Evolutionary conservation across 2,329 filamentous ascomycete genomes (phyloP).

Genomic region (Berkeleyomyces basicola): DNA sequence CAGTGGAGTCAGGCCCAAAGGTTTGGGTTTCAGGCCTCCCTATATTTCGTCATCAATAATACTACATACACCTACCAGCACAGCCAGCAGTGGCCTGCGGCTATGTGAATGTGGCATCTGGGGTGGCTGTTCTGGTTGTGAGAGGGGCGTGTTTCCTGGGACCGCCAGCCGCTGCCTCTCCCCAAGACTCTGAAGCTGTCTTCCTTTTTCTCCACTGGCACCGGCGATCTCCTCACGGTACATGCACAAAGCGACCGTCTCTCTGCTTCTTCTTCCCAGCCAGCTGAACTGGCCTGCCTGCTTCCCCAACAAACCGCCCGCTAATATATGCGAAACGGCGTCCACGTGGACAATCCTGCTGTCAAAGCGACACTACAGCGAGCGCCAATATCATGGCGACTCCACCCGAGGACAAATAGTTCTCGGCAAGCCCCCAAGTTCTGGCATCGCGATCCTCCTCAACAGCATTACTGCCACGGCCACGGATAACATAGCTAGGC

Average conservation of each 20-base stretch:
- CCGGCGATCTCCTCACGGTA: not conserved
- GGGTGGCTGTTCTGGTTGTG: too few relatives aligned
- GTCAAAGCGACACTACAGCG: not conserved
- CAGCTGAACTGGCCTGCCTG: not conserved
- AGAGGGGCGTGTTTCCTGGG: too few relatives aligned
- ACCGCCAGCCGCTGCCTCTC: not conserved
- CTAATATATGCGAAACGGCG: not conserved
- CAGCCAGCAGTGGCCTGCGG: not conserved
- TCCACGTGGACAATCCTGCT: not conserved
- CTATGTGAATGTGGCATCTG: not conserved
- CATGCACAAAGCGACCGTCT: not conserved
- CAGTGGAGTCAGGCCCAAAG: not conserved
- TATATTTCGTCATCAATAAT: not conserved
- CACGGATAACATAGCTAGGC: not conserved
- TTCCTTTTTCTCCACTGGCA: not conserved
- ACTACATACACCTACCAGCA: not conserved
- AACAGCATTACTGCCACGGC: not conserved
- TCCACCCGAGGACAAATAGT: not conserved
- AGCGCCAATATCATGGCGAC: not conserved
- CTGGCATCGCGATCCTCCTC: not conserved
- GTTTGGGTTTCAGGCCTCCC: not conserved
- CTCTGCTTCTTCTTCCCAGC: not conserved
- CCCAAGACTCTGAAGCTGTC: not conserved
- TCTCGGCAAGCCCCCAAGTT: not conserved
- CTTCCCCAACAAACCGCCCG: not conserved